A percentile compares a stretch with the other conserved stretches of the same genome.
These are phyloP conservation scores for Phytophthora cactorum DNA, from an alignment of 352 stramenopile genomes.

Conservation along the genomic window DNA sequence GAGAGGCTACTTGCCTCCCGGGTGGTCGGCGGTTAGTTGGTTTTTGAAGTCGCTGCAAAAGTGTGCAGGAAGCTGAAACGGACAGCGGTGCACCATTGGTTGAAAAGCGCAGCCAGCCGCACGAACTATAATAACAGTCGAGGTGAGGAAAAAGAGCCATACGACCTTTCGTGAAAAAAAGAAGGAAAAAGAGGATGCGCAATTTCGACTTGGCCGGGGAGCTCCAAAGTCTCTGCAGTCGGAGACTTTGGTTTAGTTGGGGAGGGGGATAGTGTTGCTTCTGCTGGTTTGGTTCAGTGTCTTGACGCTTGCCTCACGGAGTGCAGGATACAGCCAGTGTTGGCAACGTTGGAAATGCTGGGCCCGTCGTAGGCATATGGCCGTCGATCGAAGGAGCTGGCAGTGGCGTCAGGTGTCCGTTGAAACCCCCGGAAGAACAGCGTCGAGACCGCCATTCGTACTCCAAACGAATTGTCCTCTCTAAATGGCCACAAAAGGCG, in stretches of 20 bases:
- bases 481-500: not conserved
- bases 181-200: constrained; percentile 20
- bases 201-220: not conserved
- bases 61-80: constrained; percentile 15
- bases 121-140: constrained; percentile 14
- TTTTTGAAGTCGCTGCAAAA: constrained; percentile 27
- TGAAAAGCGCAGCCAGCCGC: constrained; percentile 17
- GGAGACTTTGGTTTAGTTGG: too few relatives aligned
- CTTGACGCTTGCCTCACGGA: not conserved
- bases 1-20: too few relatives aligned
- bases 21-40: constrained; percentile 12
- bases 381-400: not conserved
- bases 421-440: constrained; percentile 22
- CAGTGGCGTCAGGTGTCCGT: constrained; percentile 19
- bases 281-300: not conserved
- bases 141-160: constrained; percentile 16
- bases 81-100: constrained; percentile 17
- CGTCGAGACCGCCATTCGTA: constrained; percentile 9
- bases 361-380: constrained; percentile 16
- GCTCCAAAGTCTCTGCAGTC: not conserved
- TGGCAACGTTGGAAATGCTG: constrained; percentile 16
- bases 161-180: constrained; percentile 24
- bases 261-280: not conserved
- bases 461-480: not conserved
- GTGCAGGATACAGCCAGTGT: constrained; percentile 1